These are phyloP conservation scores for Larix sibirica DNA, from an alignment of 83 land plant species.

Conservation along the genomic window DNA sequence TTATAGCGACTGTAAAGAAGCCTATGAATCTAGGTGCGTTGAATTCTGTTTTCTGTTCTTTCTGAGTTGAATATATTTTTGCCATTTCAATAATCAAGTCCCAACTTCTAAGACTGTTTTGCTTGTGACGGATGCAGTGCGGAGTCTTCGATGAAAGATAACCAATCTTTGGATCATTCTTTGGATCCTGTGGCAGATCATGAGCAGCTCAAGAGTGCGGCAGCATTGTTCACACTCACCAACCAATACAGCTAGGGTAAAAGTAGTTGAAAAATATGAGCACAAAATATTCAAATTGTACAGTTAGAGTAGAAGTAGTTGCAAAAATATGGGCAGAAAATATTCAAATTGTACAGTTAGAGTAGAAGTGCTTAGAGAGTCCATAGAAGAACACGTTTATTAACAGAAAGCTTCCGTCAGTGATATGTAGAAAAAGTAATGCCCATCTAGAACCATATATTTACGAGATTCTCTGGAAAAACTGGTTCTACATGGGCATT, in stretches of 20 bases:
- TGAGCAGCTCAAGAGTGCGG: constrained; percentile 16
- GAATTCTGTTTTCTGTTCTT: not conserved
- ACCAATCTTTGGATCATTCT: constrained; percentile 1
- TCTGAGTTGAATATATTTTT: not conserved
- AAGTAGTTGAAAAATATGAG: no score
- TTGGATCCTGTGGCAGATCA: constrained; percentile 9
- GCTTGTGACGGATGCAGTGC: constrained; percentile 8
- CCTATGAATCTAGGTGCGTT: constrained; percentile 18
- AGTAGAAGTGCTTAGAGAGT: no score
- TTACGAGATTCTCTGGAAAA: no score
- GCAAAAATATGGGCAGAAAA: no score
- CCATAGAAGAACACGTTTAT: no score
- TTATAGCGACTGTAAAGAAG: constrained; percentile 3
- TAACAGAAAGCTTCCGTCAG: no score
- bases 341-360: no score
- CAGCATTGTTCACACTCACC: constrained; percentile 16
- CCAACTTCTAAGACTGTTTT: not conserved
- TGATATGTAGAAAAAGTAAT: no score
- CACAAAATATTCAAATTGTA: no score
- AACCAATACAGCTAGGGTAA: not conserved
- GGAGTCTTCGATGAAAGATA: constrained; percentile 13
- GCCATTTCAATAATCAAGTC: not conserved
- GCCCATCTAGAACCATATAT: no score
- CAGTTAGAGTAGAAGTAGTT: no score
- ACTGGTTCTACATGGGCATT: no score